Evolutionary conservation across 2,329 filamentous ascomycete genomes (phyloP).

Genomic region (Fusarium pilosicola): DNA sequence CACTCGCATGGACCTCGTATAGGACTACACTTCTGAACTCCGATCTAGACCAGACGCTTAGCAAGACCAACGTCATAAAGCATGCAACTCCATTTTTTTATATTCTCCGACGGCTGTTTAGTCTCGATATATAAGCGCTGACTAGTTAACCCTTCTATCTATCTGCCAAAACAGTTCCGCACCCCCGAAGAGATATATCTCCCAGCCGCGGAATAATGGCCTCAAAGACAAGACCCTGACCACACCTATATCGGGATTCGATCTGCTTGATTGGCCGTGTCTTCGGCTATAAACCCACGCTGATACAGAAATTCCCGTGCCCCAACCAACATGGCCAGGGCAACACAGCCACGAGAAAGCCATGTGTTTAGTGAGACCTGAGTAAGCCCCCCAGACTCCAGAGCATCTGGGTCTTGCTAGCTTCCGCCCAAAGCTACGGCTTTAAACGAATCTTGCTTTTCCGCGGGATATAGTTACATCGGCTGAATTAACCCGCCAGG

Average conservation of each 20-base stretch:
- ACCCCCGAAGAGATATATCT: neutral
- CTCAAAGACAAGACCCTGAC: neutral
- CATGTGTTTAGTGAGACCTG: constrained; percentile 9
- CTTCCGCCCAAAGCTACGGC: neutral
- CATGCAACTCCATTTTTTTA: neutral
- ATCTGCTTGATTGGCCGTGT: neutral
- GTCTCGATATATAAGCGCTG: neutral
- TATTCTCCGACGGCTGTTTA: neutral
- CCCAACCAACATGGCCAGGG: neutral
- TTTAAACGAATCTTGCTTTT: neutral
- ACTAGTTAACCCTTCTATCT: neutral
- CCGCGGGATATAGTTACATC: neutral
- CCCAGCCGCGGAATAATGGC: neutral
- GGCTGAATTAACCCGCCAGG: neutral
- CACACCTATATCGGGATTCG: neutral
- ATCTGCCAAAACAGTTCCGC: neutral
- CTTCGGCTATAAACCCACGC: neutral
- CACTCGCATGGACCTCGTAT: neutral
- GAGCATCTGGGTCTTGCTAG: neutral
- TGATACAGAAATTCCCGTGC: neutral
- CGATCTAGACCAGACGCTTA: neutral
- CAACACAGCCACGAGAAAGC: constrained; percentile 2
- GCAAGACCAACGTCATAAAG: neutral
- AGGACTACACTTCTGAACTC: neutral
- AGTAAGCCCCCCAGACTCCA: neutral